Evolutionary conservation across 805 yeast genomes (phyloP).

Genomic region (Priceomyces castillae): DNA sequence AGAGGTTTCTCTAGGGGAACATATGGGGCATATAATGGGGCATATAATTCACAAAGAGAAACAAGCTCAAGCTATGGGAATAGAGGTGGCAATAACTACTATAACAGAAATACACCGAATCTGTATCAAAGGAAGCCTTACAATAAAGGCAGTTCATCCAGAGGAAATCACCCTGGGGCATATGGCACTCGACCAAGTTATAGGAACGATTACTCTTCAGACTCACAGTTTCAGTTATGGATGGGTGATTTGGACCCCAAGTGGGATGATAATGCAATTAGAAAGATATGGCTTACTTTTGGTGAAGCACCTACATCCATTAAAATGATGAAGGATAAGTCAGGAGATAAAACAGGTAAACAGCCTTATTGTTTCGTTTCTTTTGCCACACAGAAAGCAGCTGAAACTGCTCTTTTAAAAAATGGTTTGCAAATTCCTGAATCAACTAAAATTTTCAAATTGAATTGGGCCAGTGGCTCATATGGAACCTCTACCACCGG

Average conservation of each 20-base stretch:
- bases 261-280: conserved; percentile 73
- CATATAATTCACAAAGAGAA: not conserved
- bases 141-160: conserved; percentile 1
- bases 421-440: conserved; percentile 73
- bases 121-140: conserved; percentile 7
- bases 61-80: not conserved
- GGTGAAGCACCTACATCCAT: conserved; percentile 62
- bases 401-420: conserved; percentile 60
- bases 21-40: not conserved
- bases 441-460: conserved; percentile 56
- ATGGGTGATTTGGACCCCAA: conserved; percentile 90
- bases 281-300: conserved; percentile 63
- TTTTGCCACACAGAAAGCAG: conserved; percentile 58
- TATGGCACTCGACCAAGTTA: conserved; percentile 3
- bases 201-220: not conserved
- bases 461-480: conserved; percentile 76
- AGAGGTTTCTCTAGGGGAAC: not conserved
- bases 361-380: conserved; percentile 73
- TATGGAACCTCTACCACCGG: conserved; percentile 2
- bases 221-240: conserved; percentile 51
- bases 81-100: not conserved
- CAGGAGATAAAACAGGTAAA: conserved; percentile 29
- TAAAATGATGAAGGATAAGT: conserved; percentile 70
- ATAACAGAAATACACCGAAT: not conserved
- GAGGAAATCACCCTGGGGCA: conserved; percentile 4